Conservation (phyloP, 306 rosid species). For the Astragalus membranaceus region DNA sequence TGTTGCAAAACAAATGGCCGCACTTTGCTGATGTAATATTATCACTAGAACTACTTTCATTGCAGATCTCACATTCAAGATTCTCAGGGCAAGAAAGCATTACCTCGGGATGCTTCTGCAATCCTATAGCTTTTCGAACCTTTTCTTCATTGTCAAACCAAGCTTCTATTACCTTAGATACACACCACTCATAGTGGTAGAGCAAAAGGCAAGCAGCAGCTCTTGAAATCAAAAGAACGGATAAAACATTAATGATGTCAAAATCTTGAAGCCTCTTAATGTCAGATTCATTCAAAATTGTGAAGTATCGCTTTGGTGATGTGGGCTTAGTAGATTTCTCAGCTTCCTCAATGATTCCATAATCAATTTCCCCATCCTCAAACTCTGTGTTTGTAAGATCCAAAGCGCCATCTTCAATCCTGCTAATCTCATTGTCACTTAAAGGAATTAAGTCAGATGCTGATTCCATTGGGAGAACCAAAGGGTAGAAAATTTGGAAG, state of each 20-base stretch:
- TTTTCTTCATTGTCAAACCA: slow-evolving; percentile 15
- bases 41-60: neutral
- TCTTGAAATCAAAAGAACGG: neutral
- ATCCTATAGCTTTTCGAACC: neutral
- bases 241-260: neutral
- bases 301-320: neutral
- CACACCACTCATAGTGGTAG: neutral
- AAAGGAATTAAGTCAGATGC: neutral
- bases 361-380: neutral
- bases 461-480: neutral
- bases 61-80: neutral
- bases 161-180: neutral
- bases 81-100: neutral
- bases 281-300: neutral
- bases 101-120: neutral
- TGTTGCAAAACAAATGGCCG: neutral
- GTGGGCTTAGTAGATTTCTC: neutral
- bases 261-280: neutral
- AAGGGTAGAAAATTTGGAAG: neutral
- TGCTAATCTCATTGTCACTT: neutral
- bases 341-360: neutral
- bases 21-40: neutral
- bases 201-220: neutral
- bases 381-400: neutral
- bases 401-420: neutral